These are phyloP conservation scores for Podospora appendiculata DNA, from an alignment of 495 filamentous ascomycete species.

Conservation along the genomic window DNA sequence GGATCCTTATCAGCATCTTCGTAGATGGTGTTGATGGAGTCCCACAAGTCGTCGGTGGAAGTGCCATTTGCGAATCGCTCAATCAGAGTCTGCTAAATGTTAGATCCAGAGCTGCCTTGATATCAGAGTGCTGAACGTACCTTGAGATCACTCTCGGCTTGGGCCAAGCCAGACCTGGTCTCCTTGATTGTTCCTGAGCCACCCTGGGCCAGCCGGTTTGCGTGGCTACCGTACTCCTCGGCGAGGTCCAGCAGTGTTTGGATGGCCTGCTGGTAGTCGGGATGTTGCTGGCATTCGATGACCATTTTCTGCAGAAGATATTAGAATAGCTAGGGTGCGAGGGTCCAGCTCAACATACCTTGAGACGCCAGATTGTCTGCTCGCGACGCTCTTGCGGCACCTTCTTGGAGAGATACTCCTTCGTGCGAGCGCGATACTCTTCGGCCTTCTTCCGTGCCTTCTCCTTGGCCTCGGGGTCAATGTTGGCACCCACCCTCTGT, in stretches of 20 bases:
- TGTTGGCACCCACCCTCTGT: slow-evolving; percentile 41
- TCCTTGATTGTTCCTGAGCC: slow-evolving; percentile 60
- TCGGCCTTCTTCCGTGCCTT: slow-evolving; percentile 28
- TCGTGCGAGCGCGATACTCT: slow-evolving; percentile 50
- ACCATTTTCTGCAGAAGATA: slow-evolving; percentile 70
- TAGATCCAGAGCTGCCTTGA: too few species aligned
- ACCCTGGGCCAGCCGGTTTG: slow-evolving; percentile 54
- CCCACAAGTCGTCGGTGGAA: slow-evolving; percentile 76
- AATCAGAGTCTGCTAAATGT: slow-evolving; percentile 56
- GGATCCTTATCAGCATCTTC: slow-evolving; percentile 84
- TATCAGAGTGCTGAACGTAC: slow-evolving; percentile 29
- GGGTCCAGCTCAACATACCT: slow-evolving; percentile 29
- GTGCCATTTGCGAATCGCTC: slow-evolving; percentile 96
- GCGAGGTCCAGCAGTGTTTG: slow-evolving; percentile 76
- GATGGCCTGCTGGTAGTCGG: slow-evolving; percentile 84
- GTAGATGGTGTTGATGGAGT: slow-evolving; percentile 81
- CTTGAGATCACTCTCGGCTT: slow-evolving; percentile 74
- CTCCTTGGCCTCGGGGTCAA: slow-evolving; percentile 58
- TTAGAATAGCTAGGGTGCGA: not conserved
- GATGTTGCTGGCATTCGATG: slow-evolving; percentile 87
- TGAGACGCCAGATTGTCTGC: slow-evolving; percentile 84
- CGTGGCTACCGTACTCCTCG: slow-evolving; percentile 77
- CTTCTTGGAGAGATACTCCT: slow-evolving; percentile 71
- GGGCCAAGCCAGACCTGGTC: slow-evolving; percentile 54
- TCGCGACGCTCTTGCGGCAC: slow-evolving; percentile 91